Conservation (phyloP, 2,329 filamentous ascomycete genomes). For the Monosporascus cannonballus region DNA sequence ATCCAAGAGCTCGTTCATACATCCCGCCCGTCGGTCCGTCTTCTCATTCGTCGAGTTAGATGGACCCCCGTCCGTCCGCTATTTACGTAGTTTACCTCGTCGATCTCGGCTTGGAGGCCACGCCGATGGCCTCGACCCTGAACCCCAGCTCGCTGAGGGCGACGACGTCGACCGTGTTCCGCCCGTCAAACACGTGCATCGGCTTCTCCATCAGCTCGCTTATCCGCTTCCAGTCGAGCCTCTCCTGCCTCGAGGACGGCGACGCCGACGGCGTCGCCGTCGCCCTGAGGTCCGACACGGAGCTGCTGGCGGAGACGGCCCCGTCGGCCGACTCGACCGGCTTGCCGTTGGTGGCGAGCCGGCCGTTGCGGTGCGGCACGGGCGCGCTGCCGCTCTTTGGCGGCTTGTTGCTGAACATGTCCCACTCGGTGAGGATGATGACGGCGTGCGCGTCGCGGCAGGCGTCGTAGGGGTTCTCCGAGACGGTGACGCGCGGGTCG, state of each 20-base stretch:
- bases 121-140: constrained; percentile 45
- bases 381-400: constrained; percentile 6
- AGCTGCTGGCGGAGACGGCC: neutral
- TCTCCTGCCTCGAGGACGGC: constrained; percentile 37
- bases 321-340: constrained; percentile 36
- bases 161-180: constrained; percentile 43
- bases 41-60: neutral
- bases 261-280: constrained; percentile 16
- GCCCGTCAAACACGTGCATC: constrained; percentile 52
- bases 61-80: neutral
- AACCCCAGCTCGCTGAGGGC: constrained; percentile 45
- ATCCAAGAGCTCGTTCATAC: neutral
- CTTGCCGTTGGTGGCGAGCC: constrained; percentile 29
- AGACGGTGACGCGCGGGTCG: constrained; percentile 39
- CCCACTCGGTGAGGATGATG: constrained; percentile 50
- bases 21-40: neutral
- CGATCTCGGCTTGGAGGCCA: neutral
- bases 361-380: constrained; percentile 41
- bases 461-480: constrained; percentile 43
- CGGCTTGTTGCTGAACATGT: constrained; percentile 44
- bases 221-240: constrained; percentile 46
- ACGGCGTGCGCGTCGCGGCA: constrained; percentile 44
- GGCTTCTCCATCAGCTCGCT: constrained; percentile 44
- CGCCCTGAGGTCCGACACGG: neutral
- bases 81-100: neutral